Percentiles rank a stretch among this genome's conserved stretches.
phyloP scores from a whole-genome alignment of 2,329 filamentous ascomycete species.

The Didymella sp. region DNA sequence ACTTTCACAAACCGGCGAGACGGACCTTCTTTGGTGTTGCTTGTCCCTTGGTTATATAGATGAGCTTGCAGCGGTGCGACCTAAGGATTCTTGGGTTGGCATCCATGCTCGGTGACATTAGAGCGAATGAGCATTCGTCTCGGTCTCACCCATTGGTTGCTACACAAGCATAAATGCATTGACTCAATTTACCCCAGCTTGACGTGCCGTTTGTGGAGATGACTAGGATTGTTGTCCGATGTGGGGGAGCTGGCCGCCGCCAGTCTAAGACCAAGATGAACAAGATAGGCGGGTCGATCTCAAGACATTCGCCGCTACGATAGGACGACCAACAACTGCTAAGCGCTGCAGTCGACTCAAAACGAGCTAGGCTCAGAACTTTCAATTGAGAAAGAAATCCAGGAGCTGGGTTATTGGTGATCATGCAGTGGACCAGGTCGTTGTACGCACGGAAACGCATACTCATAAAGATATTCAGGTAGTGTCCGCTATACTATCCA shows the following conservation, averaged over 20 bases:
- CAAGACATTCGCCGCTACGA: slow-evolving; percentile 4
- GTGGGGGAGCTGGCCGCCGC: slow-evolving; percentile 19
- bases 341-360: not conserved
- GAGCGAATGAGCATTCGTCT: slow-evolving; percentile 14
- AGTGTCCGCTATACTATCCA: not conserved
- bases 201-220: slow-evolving; percentile 15
- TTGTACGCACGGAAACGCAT: slow-evolving; percentile 1
- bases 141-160: slow-evolving; percentile 4
- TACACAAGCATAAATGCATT: slow-evolving; percentile 14
- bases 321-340: not conserved
- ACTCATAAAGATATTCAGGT: not conserved
- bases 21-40: not conserved
- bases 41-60: slow-evolving; percentile 6
- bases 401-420: slow-evolving; percentile 5
- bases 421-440: not conserved
- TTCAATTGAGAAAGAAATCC: not conserved
- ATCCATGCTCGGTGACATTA: not conserved
- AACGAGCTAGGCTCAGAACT: not conserved
- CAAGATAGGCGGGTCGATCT: slow-evolving; percentile 9
- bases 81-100: not conserved
- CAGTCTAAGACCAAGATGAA: slow-evolving; percentile 7
- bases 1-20: not conserved
- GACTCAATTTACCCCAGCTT: slow-evolving; percentile 13
- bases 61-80: not conserved
- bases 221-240: slow-evolving; percentile 24